Percentiles rank a stretch among this genome's conserved stretches.
phyloP scores from a whole-genome alignment of 345 rosid species.

The Theobroma cacao region DNA sequence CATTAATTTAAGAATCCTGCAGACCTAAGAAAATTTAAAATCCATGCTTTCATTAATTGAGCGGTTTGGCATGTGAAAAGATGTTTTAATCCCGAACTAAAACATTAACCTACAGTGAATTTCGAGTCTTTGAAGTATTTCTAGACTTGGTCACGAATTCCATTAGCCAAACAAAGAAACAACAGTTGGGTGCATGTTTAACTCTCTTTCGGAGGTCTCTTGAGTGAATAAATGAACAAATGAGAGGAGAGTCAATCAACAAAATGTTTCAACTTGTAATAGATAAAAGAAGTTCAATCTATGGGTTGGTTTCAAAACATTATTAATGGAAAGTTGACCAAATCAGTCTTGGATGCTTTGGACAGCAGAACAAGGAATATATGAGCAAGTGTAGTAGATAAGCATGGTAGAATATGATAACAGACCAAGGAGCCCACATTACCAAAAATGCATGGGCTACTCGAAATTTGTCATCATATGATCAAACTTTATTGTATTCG shows the following conservation, averaged over 20 bases:
- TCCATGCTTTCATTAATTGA: too few species aligned
- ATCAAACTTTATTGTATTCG: neutral
- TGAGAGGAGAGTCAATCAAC: neutral
- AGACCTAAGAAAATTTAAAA: neutral
- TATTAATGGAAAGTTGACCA: neutral
- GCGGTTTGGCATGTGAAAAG: too few species aligned
- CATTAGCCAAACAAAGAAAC: too few species aligned
- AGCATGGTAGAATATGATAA: neutral
- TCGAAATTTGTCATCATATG: neutral
- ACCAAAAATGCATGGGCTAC: too few species aligned
- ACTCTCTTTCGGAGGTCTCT: too few species aligned
- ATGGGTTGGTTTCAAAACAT: neutral
- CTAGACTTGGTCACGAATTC: too few species aligned
- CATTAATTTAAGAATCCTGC: neutral
- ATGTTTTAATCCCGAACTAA: too few species aligned
- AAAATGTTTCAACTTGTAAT: neutral
- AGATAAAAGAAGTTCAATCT: neutral
- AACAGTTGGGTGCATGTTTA: too few species aligned
- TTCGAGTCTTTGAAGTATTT: too few species aligned
- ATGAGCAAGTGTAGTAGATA: neutral
- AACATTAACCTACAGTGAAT: too few species aligned
- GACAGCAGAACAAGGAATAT: neutral
- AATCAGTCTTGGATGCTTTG: neutral
- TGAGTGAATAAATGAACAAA: neutral
- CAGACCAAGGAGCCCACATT: neutral